Evolutionary conservation across 257 asterid species (phyloP).

Genomic region (Solanum dulcamara): DNA sequence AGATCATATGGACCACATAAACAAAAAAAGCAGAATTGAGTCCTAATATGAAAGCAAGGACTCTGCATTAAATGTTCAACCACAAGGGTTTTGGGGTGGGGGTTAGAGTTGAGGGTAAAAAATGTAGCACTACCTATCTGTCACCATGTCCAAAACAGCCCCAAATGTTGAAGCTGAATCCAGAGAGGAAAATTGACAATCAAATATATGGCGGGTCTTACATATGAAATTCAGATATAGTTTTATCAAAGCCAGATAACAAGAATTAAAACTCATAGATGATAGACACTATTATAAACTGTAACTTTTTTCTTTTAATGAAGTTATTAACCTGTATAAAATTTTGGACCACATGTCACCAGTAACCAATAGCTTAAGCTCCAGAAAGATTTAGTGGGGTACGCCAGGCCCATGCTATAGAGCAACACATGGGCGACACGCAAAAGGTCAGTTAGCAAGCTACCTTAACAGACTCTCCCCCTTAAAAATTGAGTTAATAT

Average conservation of each 20-base stretch:
- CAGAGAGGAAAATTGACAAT: constrained; percentile 5
- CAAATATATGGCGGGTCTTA: neutral
- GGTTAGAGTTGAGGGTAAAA: neutral
- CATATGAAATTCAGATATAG: neutral
- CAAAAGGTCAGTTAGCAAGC: neutral
- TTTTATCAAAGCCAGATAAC: neutral
- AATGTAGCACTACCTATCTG: constrained; percentile 51
- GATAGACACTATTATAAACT: neutral
- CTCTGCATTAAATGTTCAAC: neutral
- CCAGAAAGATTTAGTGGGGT: neutral
- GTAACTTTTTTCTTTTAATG: neutral
- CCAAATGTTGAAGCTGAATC: constrained; percentile 91
- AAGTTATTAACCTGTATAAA: neutral
- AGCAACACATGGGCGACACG: neutral
- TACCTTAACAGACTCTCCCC: neutral
- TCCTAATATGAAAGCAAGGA: neutral
- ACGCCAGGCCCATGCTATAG: neutral
- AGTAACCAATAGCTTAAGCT: neutral
- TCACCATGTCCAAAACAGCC: constrained; percentile 88
- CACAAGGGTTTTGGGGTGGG: neutral
- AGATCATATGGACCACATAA: constrained; percentile 6
- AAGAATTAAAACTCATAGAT: neutral
- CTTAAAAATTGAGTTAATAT: neutral
- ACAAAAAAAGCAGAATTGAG: neutral
- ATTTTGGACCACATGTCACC: neutral